Base-by-base conservation (phyloP, 306 rosid genomes). In the Dryas drummondii region DNA sequence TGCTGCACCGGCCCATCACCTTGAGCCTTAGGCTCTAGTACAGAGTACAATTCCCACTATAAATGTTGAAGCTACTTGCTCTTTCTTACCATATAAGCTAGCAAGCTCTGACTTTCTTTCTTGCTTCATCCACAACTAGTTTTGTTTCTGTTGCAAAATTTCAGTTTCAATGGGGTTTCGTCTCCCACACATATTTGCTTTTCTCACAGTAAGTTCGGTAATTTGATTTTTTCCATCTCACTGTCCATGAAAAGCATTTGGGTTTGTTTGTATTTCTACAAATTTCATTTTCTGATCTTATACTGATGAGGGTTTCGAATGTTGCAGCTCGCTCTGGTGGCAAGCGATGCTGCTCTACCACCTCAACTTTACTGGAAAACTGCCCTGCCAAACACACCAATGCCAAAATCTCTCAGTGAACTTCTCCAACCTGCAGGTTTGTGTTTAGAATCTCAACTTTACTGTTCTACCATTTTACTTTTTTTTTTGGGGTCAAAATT, bases 341-440 rank as follows among this genome's bases (percentile, higher is more conserved):
- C 49, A 46, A 46, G 49, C 9, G 7, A 46, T 46, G 49, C 49
- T 46, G 49, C 49, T 46, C 9, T 46, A 46, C 49, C 49, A 46
- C 9, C 49, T 46, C 6, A 5, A 46, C 8, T 8, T 46, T 46
- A 46, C 49, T 46, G 49, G 49, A 46, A 46, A 32, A 32, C 37
- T 32, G 37, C 37, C 37, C 37, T 32, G 37, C 37, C 37, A 32
- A 32, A 32, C 37, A 32, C 37, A 32, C 3, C 37, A 32, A 32
- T 32, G 37, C 37, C 37, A 32, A 32, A 86, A 75, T 76, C 92
- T 4, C 72, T 93, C 70, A 55, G 64, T 6, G 82, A 84, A 78
- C 82, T 78, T 51, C 84, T 93, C 2, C 51, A 54, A 10, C 75
- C 83, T 0, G 75, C 80, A 0, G 91, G 96, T 93, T 1, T n/a